Evolutionary conservation across 1,139 yeast genomes (phyloP), one percentile per base, ranked within the genome.

Genomic region (Protomyces macrosporus): DNA sequence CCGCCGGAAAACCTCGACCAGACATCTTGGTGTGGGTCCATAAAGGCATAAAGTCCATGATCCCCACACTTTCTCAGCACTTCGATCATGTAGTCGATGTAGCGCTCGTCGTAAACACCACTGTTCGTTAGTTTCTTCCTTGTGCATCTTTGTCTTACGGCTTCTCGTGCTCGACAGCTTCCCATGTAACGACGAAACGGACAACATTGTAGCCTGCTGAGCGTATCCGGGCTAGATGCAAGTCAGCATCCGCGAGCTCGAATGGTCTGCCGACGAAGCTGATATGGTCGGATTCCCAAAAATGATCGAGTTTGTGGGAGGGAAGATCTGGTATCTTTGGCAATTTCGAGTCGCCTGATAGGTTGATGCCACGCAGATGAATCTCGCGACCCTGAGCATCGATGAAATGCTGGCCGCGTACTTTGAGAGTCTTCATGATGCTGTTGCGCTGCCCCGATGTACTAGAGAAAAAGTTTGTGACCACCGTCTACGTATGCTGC

Each of bases 1-100:
- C 98, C 98, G n/a, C 98, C 97, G 16, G 85, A 79, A 72, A 79
- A 88, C 60, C 97, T 78, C 5, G 95, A 87, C 98, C 98, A 91
- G 14, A 87, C 95, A 73, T 91, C 98, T 73, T 91, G 98, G 73
- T 91, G 98, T 1, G 95, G 88, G 71, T 91, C 97, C 67, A 91
- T 72, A 69, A 88, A 84, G 5, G 90, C 91, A 71, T 88, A 88
- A 23, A 91, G 75, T 0, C 96, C 97, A 45, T 84, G 77, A 6
- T 79, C 73, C 60, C 83, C 80, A 23, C 89, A 80, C 7, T 84
- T 79, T 65, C 80, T 76, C 65, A 91, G 75, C 1, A 90, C 78
- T 66, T 84, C 75, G 53, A 86, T 78, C 0, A 95, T 83, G 72
- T 86, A 89, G 51, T 85, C 84, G 62, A 89, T 81, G 71, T 84